Conservation (phyloP, 495 filamentous ascomycete genomes). For the Cercophora sp. region DNA sequence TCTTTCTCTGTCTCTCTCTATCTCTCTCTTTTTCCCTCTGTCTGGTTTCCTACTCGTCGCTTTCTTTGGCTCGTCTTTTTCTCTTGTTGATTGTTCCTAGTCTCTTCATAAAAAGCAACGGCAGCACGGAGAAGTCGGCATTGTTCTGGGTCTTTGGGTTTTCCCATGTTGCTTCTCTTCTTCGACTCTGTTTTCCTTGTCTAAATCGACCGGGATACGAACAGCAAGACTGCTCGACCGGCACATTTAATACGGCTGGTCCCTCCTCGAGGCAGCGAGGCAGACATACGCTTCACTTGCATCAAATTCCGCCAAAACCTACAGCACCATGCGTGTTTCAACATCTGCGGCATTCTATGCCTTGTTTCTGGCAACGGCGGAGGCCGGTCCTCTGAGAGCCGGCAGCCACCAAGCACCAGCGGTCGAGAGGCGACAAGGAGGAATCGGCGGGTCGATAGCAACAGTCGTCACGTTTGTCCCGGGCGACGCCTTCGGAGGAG, state of each 20-base stretch:
- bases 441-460: neutral
- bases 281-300: neutral
- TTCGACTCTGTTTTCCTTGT: neutral
- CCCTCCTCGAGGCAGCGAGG: neutral
- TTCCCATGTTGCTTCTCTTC: neutral
- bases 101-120: too few species aligned
- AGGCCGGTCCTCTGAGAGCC: conserved; percentile 26
- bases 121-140: too few species aligned
- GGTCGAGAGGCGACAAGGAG: conserved; percentile 8
- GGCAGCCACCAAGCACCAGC: neutral
- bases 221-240: conserved; percentile 2
- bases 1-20: neutral
- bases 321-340: conserved; percentile 1
- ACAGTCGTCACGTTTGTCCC: conserved; percentile 11
- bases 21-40: conserved; percentile 2
- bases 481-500: neutral
- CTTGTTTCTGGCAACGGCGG: conserved; percentile 14
- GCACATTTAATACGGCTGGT: neutral
- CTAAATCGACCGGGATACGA: neutral
- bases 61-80: conserved; percentile 4
- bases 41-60: neutral
- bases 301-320: neutral
- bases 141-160: too few species aligned
- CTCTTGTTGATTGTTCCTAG: too few species aligned
- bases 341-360: conserved; percentile 11